Percentiles rank a stretch among this genome's conserved stretches.
Conservation (phyloP, 1,139 yeast species). For the Spathaspora sp. region DNA sequence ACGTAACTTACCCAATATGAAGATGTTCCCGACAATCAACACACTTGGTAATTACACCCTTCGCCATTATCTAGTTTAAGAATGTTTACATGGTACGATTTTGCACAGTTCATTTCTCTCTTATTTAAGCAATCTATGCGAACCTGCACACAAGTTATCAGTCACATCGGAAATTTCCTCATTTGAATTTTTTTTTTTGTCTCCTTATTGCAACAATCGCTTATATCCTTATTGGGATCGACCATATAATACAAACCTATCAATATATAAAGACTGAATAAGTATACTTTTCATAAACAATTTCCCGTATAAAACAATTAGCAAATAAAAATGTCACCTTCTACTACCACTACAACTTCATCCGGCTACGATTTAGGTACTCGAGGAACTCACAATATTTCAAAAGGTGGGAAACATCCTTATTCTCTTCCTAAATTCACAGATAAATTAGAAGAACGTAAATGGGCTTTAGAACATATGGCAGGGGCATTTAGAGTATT, state of each 20-base stretch:
- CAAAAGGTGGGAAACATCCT: constrained; percentile 50
- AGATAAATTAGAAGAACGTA: constrained; percentile 51
- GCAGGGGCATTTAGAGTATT: constrained; percentile 82
- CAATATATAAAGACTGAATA: background rate
- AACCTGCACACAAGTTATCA: background rate
- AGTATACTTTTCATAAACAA: background rate
- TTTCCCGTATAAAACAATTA: background rate
- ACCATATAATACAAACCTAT: background rate
- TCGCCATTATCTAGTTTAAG: background rate
- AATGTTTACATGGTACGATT: background rate
- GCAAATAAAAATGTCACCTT: constrained; percentile 9
- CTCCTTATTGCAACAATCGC: background rate
- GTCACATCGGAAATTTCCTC: constrained; percentile 3
- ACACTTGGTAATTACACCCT: background rate
- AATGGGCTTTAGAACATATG: constrained; percentile 70
- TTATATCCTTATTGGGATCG: background rate
- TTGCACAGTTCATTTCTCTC: background rate
- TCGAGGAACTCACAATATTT: constrained; percentile 49
- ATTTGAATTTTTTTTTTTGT: background rate
- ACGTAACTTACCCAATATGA: background rate
- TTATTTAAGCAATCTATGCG: background rate
- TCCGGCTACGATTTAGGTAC: constrained; percentile 51
- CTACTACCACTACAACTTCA: constrained; percentile 18
- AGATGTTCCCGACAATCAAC: background rate
- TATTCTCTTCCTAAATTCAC: constrained; percentile 51